Base-by-base conservation (phyloP, 331 rosid species). In the Rhamnella rubrinervis region DNA sequence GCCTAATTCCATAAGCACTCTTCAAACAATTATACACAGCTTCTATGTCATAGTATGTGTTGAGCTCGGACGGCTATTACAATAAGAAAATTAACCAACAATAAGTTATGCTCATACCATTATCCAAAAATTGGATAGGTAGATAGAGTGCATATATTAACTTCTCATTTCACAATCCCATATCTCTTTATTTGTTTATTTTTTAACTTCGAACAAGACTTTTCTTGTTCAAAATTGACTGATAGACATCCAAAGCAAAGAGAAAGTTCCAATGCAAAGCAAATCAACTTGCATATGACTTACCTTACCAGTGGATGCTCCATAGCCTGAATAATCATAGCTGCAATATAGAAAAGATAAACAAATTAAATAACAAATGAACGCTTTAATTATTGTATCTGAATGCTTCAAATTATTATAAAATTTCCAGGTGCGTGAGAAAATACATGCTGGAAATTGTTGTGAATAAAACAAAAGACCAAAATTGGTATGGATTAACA, bases 301-400 rank as follows among this genome's bases (percentile, higher is more conserved):
- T 82, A 92, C 97, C 92, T 92, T 92, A 68, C 96, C 96, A 18
- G 89, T 73, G 25, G 96, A 92, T 51, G 85, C 88, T 71, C 97
- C 97, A 59, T 92, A 92, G 35, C 97, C 97, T 35, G 96, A 92
- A 78, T 89, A 92, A 79, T 92, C 97, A 58, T 92, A 92, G 82
- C 97, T 92, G 90, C 82, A 74, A 80, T 18, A 62, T 15, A 67
- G 47, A 81, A 76, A 75, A 39, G 38, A 61, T 57, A 26, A 62
- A 61, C 61, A 28, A 64, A 67, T 58, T 72, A 55, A 74, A 62
- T 77, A 50, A 55, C 65, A 67, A 12, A 60, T 58, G 71, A 50
- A 58, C 7, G n/a, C 3, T 35, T 2, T 44, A 7, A 26, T 55
- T 55, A 14, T 65, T 58, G 57, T 17, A 69, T 17, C 41, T 7